A percentile compares a stretch with the other conserved stretches of the same genome.
Evolutionary conservation across 345 rosid species (phyloP).

Genomic region (Mangifera indica): DNA sequence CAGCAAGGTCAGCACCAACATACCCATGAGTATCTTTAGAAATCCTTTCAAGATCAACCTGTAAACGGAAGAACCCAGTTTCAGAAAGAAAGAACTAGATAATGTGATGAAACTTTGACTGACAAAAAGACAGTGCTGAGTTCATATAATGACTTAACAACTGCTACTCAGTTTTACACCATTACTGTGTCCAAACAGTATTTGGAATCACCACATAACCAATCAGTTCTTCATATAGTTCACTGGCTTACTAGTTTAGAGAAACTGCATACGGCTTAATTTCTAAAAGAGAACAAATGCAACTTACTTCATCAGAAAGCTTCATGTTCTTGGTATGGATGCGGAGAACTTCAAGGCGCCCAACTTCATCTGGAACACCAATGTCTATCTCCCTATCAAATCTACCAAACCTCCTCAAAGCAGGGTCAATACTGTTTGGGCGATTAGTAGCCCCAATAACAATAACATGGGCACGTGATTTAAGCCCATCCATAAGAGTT

Average conservation of each 20-base stretch:
- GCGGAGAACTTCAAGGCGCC: constrained; percentile 56
- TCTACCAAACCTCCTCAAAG: constrained; percentile 52
- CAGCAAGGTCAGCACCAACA: constrained; percentile 75
- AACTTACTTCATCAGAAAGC: constrained; percentile 45
- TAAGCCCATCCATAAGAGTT: constrained; percentile 54
- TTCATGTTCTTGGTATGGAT: constrained; percentile 55
- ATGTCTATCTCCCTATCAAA: constrained; percentile 54
- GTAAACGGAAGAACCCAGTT: not conserved
- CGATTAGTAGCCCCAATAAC: constrained; percentile 53
- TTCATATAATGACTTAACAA: not conserved
- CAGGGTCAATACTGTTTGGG: constrained; percentile 50
- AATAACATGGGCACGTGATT: constrained; percentile 48
- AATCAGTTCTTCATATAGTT: not conserved
- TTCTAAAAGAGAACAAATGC: not conserved
- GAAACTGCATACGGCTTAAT: not conserved
- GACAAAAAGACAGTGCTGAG: not conserved
- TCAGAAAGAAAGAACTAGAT: not conserved
- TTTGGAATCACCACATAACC: not conserved
- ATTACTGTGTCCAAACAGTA: not conserved
- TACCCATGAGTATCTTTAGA: constrained; percentile 62
- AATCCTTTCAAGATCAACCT: constrained; percentile 64
- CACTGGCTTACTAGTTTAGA: not conserved
- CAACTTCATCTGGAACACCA: constrained; percentile 51
- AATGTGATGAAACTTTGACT: not conserved
- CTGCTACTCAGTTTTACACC: not conserved